A percentile compares a stretch with the other conserved stretches of the same genome.
phyloP scores from a whole-genome alignment of 495 filamentous ascomycete genomes.

The Lophium mytilinum region DNA sequence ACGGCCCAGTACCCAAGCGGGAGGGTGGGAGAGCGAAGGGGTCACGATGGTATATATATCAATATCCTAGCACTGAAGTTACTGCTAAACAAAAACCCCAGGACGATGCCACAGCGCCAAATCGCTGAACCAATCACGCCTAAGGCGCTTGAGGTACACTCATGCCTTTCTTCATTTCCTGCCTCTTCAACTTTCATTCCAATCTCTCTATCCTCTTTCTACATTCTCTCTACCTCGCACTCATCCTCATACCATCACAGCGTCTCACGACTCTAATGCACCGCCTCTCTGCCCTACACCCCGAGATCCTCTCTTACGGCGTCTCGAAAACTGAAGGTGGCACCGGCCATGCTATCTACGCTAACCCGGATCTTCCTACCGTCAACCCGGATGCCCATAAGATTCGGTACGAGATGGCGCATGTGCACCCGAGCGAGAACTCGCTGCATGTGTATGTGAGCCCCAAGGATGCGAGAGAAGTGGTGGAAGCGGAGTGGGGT shows the following conservation, averaged over 20 bases:
- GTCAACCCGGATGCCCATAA: slow-evolving; percentile 9
- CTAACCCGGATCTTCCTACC: not conserved
- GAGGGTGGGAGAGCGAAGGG: slow-evolving; percentile 2
- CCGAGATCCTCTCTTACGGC: not conserved
- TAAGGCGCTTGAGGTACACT: not conserved
- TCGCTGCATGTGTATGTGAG: slow-evolving; percentile 69
- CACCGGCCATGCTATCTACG: slow-evolving; percentile 11
- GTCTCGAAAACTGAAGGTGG: slow-evolving; percentile 15
- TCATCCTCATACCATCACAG: not conserved
- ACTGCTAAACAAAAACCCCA: not conserved
- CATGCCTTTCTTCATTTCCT: too few species aligned
- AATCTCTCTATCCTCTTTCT: too few species aligned
- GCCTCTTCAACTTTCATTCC: too few species aligned
- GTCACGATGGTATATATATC: slow-evolving; percentile 2
- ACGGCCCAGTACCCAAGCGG: not conserved
- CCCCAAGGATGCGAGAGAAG: slow-evolving; percentile 64
- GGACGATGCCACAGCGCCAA: slow-evolving; percentile 16
- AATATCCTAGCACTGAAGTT: not conserved
- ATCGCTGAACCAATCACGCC: slow-evolving; percentile 1
- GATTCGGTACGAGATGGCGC: slow-evolving; percentile 59
- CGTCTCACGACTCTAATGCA: not conserved
- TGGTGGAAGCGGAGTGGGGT: slow-evolving; percentile 76
- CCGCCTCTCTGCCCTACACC: not conserved
- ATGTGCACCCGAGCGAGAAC: slow-evolving; percentile 67
- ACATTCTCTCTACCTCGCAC: too few species aligned